A percentile compares a stretch with the other conserved stretches of the same genome.
Evolutionary conservation across 805 yeast species (phyloP).

Genomic region (Hanseniaspora lachancei): DNA sequence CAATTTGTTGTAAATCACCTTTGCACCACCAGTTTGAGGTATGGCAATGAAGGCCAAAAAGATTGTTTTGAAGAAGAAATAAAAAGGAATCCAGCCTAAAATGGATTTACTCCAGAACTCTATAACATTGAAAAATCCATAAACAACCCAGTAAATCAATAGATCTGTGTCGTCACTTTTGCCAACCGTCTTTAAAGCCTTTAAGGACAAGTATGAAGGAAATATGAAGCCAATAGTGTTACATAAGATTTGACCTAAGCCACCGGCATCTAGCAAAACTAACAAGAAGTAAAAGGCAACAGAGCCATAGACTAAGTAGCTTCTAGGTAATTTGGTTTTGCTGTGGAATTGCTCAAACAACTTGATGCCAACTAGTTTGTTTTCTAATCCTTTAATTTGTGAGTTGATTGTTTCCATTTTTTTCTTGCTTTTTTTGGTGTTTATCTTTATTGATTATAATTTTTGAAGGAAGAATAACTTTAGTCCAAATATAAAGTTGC

Average conservation of each 20-base stretch:
- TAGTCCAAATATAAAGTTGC: neutral
- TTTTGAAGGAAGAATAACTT: too few relatives aligned
- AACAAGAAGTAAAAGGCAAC: constrained; percentile 57
- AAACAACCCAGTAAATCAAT: constrained; percentile 97
- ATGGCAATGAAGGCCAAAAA: constrained; percentile 77
- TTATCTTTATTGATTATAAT: too few relatives aligned
- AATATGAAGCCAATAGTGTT: constrained; percentile 82
- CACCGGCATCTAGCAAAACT: constrained; percentile 82
- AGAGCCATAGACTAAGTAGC: constrained; percentile 63
- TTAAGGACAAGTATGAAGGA: constrained; percentile 79
- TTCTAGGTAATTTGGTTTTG: constrained; percentile 54
- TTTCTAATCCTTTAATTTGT: neutral
- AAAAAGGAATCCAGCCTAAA: constrained; percentile 91
- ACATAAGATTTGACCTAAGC: constrained; percentile 85
- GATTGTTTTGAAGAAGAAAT: constrained; percentile 84
- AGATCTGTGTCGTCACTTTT: constrained; percentile 72
- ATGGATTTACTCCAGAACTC: constrained; percentile 95
- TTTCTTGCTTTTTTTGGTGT: neutral
- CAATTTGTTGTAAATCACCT: constrained; percentile 46
- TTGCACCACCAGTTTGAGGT: constrained; percentile 82
- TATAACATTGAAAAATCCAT: constrained; percentile 74
- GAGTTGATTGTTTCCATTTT: constrained; percentile 5
- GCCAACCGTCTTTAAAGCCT: constrained; percentile 62
- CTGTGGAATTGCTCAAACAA: constrained; percentile 32
- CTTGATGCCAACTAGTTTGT: constrained; percentile 24